These are phyloP conservation scores for Hypoxylon subgilvum DNA, from an alignment of 495 filamentous ascomycete species.

Conservation along the genomic window DNA sequence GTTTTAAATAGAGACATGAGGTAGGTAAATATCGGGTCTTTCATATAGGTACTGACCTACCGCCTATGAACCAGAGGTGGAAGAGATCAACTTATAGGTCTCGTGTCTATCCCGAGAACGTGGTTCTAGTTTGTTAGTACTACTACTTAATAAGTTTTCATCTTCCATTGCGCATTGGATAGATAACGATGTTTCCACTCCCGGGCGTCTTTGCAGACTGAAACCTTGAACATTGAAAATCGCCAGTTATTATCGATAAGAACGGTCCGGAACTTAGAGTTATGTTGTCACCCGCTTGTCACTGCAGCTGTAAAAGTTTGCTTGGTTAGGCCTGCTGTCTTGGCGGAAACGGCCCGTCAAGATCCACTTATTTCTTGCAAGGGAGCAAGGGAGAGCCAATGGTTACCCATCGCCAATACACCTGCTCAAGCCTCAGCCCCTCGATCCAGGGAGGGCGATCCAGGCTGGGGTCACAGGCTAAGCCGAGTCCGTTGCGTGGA, in stretches of 20 bases:
- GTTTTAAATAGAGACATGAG: too few relatives aligned
- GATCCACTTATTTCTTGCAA: conserved; percentile 15
- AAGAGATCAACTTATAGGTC: too few relatives aligned
- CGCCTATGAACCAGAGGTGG: too few relatives aligned
- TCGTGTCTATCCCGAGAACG: background rate
- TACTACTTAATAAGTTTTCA: background rate
- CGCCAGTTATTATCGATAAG: background rate
- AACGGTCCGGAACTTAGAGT: conserved; percentile 15
- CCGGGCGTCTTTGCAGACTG: background rate
- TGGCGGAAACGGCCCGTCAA: conserved; percentile 4
- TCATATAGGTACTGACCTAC: too few relatives aligned
- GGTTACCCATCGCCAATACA: conserved; percentile 12
- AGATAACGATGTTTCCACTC: conserved; percentile 11
- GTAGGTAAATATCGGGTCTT: too few relatives aligned
- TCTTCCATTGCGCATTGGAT: too few relatives aligned
- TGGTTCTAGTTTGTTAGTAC: too few relatives aligned
- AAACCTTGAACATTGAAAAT: background rate
- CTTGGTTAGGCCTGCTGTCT: too few relatives aligned
- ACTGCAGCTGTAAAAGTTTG: too few relatives aligned
- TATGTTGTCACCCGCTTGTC: conserved; percentile 13
- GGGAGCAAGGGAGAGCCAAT: conserved; percentile 21
- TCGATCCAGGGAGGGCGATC: too few relatives aligned
- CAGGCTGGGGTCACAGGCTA: conserved; percentile 8
- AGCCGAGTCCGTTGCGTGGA: background rate
- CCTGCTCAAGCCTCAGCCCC: conserved; percentile 23